Base-by-base conservation (phyloP, 352 stramenopile species). In the Peronospora farinosa region DNA sequence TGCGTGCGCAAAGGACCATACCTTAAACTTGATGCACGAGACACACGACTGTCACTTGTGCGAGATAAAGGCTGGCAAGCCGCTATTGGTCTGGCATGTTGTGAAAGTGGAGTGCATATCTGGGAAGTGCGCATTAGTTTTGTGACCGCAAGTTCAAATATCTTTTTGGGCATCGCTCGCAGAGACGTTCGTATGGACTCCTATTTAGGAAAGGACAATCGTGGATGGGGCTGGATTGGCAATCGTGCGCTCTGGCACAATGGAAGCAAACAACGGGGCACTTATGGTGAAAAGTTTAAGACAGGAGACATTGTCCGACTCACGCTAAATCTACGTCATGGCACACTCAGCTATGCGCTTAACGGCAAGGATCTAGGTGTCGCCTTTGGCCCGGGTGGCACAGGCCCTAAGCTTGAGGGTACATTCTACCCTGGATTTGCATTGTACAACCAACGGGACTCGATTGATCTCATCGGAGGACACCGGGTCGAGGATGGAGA, bases 221-320 rank as follows among this genome's bases (percentile, higher is more conserved):
- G 85, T 19, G 84, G 86, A 11, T 96, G 86, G 86, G 86, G 84
- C 7, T 96, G 86, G 80, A 96, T 96, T 33, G 86, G 86, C 11
- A 95, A 96, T 50, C 81, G 84, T 25, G 86, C 84, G 17, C 64
- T 94, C 5, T 96, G 86, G 84, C 84, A 96, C 60, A 95, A 95
- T 47, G 86, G 86, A 0, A 92, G 79, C 59, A 96, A 96, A 57
- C 84, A 95, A 50, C 80, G 86, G 11, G 84, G 82, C 7, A 93
- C 86, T 10, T 96, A 96, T 44, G 86, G 86, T 6, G 84, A 95
- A 40, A 93, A 96, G 53, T 96, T 96, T 51, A 94, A 94, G 49
- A 93, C 80, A 0, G 84, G 84, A 6, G 78, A 95, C 42, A 57
- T 93, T 23, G 75, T 95, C 7, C 75, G 76, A 16, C 74, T 96